Percentiles rank a stretch among this genome's conserved stretches.
Evolutionary conservation across 2,329 filamentous ascomycete genomes (phyloP).

Genomic region (Xenoacremonium recifei): DNA sequence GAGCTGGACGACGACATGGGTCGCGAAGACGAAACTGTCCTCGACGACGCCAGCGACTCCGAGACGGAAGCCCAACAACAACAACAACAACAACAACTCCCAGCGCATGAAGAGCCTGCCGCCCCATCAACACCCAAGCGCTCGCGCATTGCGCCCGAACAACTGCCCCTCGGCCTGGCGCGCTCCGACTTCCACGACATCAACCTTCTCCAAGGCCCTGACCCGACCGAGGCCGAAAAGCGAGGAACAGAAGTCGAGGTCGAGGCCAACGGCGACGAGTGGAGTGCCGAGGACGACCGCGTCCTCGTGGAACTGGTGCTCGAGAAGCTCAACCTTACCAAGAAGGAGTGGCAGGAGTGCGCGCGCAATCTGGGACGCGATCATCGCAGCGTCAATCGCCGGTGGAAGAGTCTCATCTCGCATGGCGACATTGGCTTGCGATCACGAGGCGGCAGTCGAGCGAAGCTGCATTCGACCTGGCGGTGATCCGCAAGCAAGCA

Average conservation of each 20-base stretch:
- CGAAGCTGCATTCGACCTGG: slow-evolving; percentile 56
- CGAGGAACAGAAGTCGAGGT: slow-evolving; percentile 39
- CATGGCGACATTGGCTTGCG: slow-evolving; percentile 61
- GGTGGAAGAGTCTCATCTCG: slow-evolving; percentile 63
- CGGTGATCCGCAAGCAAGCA: too few species aligned
- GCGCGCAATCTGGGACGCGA: slow-evolving; percentile 62
- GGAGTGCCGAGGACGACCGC: slow-evolving; percentile 64
- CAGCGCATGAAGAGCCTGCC: slow-evolving; percentile 15
- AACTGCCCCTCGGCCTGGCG: slow-evolving; percentile 59
- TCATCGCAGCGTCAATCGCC: slow-evolving; percentile 51
- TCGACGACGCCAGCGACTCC: slow-evolving; percentile 35
- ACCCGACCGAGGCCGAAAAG: slow-evolving; percentile 21
- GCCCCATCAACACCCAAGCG: slow-evolving; percentile 58
- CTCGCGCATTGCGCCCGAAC: slow-evolving; percentile 57
- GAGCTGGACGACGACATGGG: slow-evolving; percentile 45
- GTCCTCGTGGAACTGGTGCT: slow-evolving; percentile 66
- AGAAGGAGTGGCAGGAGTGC: slow-evolving; percentile 67
- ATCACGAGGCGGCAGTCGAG: slow-evolving; percentile 40
- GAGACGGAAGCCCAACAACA: slow-evolving; percentile 27
- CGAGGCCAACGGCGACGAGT: slow-evolving; percentile 47
- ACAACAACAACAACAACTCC: not conserved
- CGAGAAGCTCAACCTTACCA: slow-evolving; percentile 63
- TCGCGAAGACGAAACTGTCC: slow-evolving; percentile 33
- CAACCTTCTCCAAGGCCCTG: slow-evolving; percentile 31
- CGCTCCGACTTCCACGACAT: slow-evolving; percentile 57